These are phyloP conservation scores for Metrosideros polymorpha DNA, from an alignment of 441 rosid genomes.

Conservation along the genomic window DNA sequence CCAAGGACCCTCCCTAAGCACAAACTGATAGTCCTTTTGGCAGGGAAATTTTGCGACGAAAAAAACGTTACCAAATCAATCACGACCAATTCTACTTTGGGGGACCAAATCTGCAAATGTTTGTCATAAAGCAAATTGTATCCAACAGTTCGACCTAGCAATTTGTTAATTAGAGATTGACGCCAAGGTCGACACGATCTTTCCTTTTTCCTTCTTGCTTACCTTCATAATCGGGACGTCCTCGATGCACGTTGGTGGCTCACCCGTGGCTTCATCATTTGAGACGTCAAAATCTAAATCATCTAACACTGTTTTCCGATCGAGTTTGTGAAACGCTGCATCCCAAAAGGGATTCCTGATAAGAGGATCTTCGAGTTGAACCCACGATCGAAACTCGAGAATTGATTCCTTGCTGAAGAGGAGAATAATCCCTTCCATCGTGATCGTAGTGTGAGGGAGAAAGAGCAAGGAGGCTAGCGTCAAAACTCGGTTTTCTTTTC, in stretches of 20 bases:
- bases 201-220: neutral
- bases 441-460: neutral
- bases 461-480: neutral
- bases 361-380: neutral
- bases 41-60: neutral
- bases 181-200: neutral
- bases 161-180: neutral
- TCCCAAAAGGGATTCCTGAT: neutral
- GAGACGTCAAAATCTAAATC: neutral
- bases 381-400: neutral
- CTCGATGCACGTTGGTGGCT: neutral
- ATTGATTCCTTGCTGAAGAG: neutral
- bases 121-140: neutral
- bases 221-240: neutral
- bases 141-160: neutral
- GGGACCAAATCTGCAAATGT: neutral
- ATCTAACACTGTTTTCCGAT: accelerated
- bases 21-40: neutral
- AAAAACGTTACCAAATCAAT: neutral
- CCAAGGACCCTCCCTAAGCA: neutral
- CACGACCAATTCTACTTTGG: neutral
- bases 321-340: neutral
- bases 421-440: neutral
- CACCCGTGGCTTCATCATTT: neutral
- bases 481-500: neutral